Evolutionary conservation across 306 rosid species (phyloP).

Genomic region (Begonia fuchsioides): DNA sequence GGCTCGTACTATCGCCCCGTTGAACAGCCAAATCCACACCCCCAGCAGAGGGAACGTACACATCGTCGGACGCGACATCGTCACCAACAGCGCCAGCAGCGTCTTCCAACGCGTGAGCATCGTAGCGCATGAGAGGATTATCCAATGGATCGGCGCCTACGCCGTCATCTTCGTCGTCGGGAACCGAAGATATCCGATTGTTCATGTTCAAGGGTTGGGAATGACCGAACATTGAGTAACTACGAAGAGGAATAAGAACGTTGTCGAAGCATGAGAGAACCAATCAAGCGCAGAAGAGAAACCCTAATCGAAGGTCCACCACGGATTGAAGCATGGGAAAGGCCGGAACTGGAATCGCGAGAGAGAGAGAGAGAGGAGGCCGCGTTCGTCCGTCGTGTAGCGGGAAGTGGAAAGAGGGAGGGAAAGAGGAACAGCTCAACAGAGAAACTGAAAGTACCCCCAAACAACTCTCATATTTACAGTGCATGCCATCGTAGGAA

Average conservation of each 20-base stretch:
- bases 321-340: too few relatives aligned
- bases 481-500: too few relatives aligned
- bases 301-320: too few relatives aligned
- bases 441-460: too few relatives aligned
- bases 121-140: conserved; percentile 41
- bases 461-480: too few relatives aligned
- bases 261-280: conserved; percentile 32
- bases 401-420: too few relatives aligned
- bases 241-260: conserved; percentile 19
- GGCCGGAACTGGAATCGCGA: too few relatives aligned
- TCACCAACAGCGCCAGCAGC: conserved; percentile 23
- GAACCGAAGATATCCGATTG: conserved; percentile 36
- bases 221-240: conserved; percentile 50
- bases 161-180: conserved; percentile 28
- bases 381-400: too few relatives aligned
- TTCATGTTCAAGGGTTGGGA: conserved; percentile 31
- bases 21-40: conserved; percentile 32
- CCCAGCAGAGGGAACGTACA: conserved; percentile 25
- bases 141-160: conserved; percentile 26
- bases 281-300: not conserved
- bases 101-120: conserved; percentile 44
- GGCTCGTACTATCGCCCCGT: conserved; percentile 46
- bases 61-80: conserved; percentile 34
- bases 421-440: too few relatives aligned
- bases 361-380: too few relatives aligned